Evolutionary conservation across 257 asterid genomes (phyloP).

Genomic region (Leptodermis oblonga): DNA sequence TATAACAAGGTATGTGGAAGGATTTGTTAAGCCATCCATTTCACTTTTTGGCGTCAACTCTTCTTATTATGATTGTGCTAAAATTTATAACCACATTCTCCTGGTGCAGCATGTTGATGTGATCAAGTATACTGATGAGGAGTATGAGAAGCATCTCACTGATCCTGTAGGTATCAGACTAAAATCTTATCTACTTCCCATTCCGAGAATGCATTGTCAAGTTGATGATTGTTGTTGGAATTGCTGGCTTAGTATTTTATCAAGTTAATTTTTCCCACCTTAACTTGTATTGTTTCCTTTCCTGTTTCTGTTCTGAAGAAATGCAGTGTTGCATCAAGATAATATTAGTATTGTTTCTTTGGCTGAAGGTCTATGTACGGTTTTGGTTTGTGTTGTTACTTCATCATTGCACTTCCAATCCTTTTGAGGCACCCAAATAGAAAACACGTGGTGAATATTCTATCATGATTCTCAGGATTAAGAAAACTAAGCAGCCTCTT

Average conservation of each 20-base stretch:
- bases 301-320: too few relatives aligned
- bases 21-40: background rate
- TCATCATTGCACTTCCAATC: background rate
- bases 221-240: background rate
- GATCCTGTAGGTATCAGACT: constrained; percentile 59
- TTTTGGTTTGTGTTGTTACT: background rate
- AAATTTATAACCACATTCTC: constrained; percentile 15
- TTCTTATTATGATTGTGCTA: background rate
- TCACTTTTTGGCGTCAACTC: background rate
- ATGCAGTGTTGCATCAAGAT: too few relatives aligned
- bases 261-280: background rate
- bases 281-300: constrained; percentile 25
- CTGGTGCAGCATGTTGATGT: constrained; percentile 81
- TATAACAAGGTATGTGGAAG: constrained; percentile 63
- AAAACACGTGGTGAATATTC: background rate
- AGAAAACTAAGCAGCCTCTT: background rate
- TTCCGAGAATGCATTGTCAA: background rate
- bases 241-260: background rate
- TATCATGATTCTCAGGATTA: background rate
- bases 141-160: constrained; percentile 74
- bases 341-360: too few relatives aligned
- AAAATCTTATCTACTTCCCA: background rate
- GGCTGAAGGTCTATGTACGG: background rate
- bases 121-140: constrained; percentile 87
- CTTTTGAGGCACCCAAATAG: constrained; percentile 6